phyloP scores from a whole-genome alignment of 345 rosid genomes.

The Microthlaspi erraticum region DNA sequence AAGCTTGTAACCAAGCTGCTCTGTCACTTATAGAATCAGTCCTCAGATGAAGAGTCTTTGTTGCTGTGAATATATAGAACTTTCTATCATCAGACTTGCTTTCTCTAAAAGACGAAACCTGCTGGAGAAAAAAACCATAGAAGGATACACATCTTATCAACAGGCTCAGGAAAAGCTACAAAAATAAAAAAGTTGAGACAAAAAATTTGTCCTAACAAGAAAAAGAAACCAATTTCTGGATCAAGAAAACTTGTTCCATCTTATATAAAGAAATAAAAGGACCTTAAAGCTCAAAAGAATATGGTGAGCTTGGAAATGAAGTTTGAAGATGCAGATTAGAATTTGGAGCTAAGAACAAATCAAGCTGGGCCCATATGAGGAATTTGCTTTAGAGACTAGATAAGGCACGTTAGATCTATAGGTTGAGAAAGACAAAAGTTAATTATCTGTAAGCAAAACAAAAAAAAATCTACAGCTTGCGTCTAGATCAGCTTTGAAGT shows the following conservation, averaged over 20 bases:
- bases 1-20: constrained; percentile 92
- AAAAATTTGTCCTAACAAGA: constrained; percentile 16
- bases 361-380: constrained; percentile 44
- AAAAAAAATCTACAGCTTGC: constrained; percentile 18
- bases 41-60: constrained; percentile 95
- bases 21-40: constrained; percentile 81
- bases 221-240: constrained; percentile 14
- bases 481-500: constrained; percentile 34
- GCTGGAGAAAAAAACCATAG: constrained; percentile 45
- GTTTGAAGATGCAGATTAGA: constrained; percentile 25
- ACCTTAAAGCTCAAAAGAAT: constrained; percentile 20
- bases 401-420: constrained; percentile 40
- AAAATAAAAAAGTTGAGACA: constrained; percentile 13
- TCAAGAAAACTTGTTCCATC: constrained; percentile 23
- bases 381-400: constrained; percentile 32
- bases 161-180: constrained; percentile 20
- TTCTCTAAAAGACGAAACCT: constrained; percentile 96
- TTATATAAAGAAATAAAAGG: constrained; percentile 25
- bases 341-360: constrained; percentile 35
- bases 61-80: constrained; percentile 94
- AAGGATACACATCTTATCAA: constrained; percentile 32
- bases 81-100: constrained; percentile 93
- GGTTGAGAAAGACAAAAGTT: constrained; percentile 29
- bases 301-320: constrained; percentile 19
- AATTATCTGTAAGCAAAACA: constrained; percentile 29